Conservation (phyloP, 768 basidiomycete species). For the Agaricus subrufescens region DNA sequence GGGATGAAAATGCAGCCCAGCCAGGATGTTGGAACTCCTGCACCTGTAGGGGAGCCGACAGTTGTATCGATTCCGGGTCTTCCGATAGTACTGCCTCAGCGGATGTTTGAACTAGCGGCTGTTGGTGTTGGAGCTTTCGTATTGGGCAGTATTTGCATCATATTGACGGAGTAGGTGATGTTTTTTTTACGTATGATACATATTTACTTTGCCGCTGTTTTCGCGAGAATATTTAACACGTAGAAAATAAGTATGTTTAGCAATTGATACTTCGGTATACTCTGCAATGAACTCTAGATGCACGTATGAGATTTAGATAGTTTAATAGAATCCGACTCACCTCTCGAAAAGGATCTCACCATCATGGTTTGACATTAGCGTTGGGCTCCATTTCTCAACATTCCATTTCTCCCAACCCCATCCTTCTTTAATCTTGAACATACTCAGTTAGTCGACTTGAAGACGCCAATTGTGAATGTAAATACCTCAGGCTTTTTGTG, state of each 20-base stretch:
- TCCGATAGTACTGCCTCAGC: slow-evolving; percentile 7
- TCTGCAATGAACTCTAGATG: slow-evolving; percentile 46
- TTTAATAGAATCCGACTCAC: slow-evolving; percentile 16
- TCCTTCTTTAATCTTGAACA: slow-evolving; percentile 51
- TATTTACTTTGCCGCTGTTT: neutral
- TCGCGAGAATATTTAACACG: neutral
- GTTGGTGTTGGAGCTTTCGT: slow-evolving; percentile 32
- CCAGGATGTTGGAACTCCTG: neutral
- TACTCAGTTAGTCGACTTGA: neutral
- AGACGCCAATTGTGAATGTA: neutral
- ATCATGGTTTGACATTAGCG: slow-evolving; percentile 31
- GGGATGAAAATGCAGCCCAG: neutral
- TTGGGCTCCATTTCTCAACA: slow-evolving; percentile 39
- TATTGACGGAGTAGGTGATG: slow-evolving; percentile 22
- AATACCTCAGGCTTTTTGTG: slow-evolving; percentile 74
- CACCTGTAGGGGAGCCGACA: slow-evolving; percentile 6
- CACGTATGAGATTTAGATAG: neutral
- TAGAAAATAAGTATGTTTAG: slow-evolving; percentile 5
- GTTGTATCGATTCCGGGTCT: slow-evolving; percentile 4
- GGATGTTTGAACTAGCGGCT: slow-evolving; percentile 25
- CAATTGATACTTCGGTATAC: slow-evolving; percentile 42
- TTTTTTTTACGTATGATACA: neutral
- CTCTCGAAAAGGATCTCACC: slow-evolving; percentile 48
- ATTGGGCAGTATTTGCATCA: slow-evolving; percentile 26
- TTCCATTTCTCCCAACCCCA: slow-evolving; percentile 71